phyloP scores from a whole-genome alignment of 345 rosid genomes.

The Brassica juncea region DNA sequence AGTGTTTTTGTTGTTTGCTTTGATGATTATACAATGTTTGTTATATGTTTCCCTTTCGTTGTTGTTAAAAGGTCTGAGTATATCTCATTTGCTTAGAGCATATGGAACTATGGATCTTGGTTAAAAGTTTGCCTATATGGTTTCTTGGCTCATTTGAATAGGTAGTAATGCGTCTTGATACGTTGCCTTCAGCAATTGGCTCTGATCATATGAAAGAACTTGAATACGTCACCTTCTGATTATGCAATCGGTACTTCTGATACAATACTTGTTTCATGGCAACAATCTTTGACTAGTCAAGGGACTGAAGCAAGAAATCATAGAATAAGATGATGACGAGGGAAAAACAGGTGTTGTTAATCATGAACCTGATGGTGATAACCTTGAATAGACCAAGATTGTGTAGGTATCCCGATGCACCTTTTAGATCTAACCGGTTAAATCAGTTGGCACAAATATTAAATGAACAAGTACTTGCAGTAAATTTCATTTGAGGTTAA shows the following conservation, averaged over 20 bases:
- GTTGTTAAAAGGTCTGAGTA: no score
- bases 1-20: no score
- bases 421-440: not conserved
- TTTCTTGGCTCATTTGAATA: not conserved
- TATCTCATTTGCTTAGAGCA: not conserved
- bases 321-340: not conserved
- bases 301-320: not conserved
- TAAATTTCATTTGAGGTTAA: not conserved
- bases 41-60: no score
- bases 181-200: not conserved
- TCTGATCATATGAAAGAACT: not conserved
- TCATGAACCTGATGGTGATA: not conserved
- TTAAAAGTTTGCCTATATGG: no score
- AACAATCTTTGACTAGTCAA: not conserved
- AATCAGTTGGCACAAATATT: not conserved
- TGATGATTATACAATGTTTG: no score
- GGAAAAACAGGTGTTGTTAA: not conserved
- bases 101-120: not conserved
- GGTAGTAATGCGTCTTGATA: not conserved
- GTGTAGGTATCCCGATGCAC: not conserved
- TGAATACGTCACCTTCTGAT: not conserved
- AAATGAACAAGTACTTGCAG: not conserved
- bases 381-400: not conserved
- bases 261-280: not conserved
- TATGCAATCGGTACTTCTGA: not conserved